These are phyloP conservation scores for Coccomyxa sp. DNA, from an alignment of 139 green algal species.

Conservation along the genomic window DNA sequence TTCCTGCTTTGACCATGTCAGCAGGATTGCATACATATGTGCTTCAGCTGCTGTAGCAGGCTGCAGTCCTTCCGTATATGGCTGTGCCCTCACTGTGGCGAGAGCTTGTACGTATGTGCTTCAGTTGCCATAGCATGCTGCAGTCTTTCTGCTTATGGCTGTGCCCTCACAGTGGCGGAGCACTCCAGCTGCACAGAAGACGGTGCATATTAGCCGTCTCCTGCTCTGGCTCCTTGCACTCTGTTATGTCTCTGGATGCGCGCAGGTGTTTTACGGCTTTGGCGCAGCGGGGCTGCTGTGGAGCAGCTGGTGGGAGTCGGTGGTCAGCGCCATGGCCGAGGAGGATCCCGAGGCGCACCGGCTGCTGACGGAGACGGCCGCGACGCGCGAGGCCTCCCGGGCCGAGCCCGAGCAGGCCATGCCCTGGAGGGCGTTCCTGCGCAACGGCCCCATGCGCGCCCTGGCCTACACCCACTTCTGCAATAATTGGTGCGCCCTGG, in stretches of 20 bases:
- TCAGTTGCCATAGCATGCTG: too few relatives aligned
- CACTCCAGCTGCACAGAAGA: too few relatives aligned
- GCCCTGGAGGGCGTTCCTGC: slow-evolving; percentile 86
- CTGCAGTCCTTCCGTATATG: too few relatives aligned
- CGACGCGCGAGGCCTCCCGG: neutral
- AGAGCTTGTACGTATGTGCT: too few relatives aligned
- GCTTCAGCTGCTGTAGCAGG: too few relatives aligned
- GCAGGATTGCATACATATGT: too few relatives aligned
- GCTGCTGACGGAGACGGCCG: slow-evolving; percentile 4
- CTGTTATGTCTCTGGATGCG: neutral
- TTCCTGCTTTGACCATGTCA: too few relatives aligned
- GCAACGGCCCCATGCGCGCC: slow-evolving; percentile 58
- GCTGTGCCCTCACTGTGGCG: too few relatives aligned
- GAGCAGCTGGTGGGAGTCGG: slow-evolving; percentile 70
- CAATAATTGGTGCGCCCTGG: slow-evolving; percentile 87
- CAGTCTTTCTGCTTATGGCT: too few relatives aligned
- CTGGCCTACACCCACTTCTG: slow-evolving; percentile 94
- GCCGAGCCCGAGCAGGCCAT: slow-evolving; percentile 23
- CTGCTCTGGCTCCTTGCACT: neutral
- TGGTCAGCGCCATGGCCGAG: slow-evolving; percentile 34
- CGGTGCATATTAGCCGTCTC: too few relatives aligned
- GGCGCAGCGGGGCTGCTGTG: slow-evolving; percentile 77
- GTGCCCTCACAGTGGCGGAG: neutral
- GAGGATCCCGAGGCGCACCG: slow-evolving; percentile 40
- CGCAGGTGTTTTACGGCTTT: slow-evolving; percentile 82